Base-by-base conservation (phyloP, 495 filamentous ascomycete genomes). In the Penicillium robsamsonii region DNA sequence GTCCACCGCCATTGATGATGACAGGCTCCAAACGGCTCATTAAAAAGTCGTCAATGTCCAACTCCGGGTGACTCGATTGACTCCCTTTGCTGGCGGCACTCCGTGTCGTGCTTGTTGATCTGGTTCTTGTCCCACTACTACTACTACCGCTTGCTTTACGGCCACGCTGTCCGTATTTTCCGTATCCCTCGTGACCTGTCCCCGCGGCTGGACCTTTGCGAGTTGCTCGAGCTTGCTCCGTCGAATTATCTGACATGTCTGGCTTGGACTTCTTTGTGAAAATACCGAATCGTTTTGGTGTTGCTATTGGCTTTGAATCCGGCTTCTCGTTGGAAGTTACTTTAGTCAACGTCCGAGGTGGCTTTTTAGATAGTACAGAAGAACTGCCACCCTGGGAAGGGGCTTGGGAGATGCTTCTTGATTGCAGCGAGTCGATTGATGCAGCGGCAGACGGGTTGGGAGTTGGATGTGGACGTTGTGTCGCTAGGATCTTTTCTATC, bases 101-200 rank as follows among this genome's bases (percentile, higher is more conserved):
- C 53, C 74, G 71, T 15, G 69, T 77, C 6, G 81, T 79, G 60
- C 85, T 88, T 17, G 79, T 79, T 31, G 82, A 85, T 27, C 84
- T 74, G 43, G 75, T 74, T 53, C 80, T 69, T 20, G 65, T 69
- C 11, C 70, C 74, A 33, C 68, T 77, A 22, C 65, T 72, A 57
- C 74, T 82, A 57, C 78, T 72, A 51, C 74, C 70, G 43, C 80
- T 82, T 43, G 77, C 47, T 56, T 72, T 79, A 22, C 79, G 70
- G 20, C 74, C 81, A 45, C 73, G 74, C 48, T 74, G 71, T 29
- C 70, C 81, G 78, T 83, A 95, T 65, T 83, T 87, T 8, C 92
- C 91, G 68, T 97, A 97, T 43, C 93, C 94, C 75, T 97, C 94
- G 70, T 97, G 91, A 2, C 94, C 94, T 31, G 95, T 99, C 33